These are phyloP conservation scores for Neurospora tetraspora DNA, from an alignment of 495 filamentous ascomycete genomes.

Conservation along the genomic window DNA sequence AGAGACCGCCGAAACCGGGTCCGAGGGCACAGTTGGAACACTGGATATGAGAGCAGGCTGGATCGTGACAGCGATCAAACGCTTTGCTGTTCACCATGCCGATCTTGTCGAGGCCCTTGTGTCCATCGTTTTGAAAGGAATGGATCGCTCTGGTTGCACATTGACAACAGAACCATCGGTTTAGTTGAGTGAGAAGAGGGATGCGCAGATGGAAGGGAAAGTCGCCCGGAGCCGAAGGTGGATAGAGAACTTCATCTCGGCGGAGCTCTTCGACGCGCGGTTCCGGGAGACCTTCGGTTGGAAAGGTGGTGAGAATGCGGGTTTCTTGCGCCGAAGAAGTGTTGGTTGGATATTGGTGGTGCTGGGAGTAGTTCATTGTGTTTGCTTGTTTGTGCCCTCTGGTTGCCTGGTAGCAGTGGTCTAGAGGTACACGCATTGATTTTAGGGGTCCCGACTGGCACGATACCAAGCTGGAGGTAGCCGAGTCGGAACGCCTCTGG, in stretches of 20 bases:
- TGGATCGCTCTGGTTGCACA: constrained; percentile 6
- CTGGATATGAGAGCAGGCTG: constrained; percentile 9
- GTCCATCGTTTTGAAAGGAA: not conserved
- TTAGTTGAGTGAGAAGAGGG: constrained; percentile 5
- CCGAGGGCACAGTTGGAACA: constrained; percentile 13
- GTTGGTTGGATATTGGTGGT: not conserved
- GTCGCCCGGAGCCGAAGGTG: not conserved
- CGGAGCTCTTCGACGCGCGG: constrained; percentile 5
- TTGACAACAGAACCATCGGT: constrained; percentile 21
- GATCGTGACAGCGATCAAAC: not conserved
- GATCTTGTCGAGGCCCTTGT: constrained; percentile 9
- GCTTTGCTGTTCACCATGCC: constrained; percentile 13
- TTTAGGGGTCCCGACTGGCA: not conserved
- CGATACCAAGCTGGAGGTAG: not conserved
- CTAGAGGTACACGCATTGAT: not conserved
- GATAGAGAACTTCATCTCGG: not conserved
- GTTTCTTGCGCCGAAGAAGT: constrained; percentile 2
- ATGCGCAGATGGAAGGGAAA: not conserved
- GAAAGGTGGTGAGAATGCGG: constrained; percentile 16
- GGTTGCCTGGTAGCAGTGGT: not conserved
- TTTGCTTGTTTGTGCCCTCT: not conserved
- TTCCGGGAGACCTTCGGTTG: constrained; percentile 13
- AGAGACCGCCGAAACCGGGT: not conserved
- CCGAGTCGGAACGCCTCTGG: not conserved
- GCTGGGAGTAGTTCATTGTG: not conserved